Base-by-base conservation (phyloP, 2,329 filamentous ascomycete species). In the Diaporthe sp. region DNA sequence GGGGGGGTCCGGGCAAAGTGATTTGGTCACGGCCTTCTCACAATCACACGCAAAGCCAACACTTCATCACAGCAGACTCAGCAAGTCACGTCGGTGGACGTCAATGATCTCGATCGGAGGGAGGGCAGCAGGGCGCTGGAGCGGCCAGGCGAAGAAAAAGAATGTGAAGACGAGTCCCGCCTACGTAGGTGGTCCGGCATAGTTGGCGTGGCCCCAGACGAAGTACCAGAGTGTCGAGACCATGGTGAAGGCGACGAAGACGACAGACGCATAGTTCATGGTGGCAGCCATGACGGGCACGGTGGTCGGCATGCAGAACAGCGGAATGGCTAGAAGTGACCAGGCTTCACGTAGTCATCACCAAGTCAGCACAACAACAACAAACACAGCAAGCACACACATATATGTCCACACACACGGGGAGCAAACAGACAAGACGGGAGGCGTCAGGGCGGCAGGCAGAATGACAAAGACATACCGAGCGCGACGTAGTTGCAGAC, bases 261-360 rank as follows among this genome's bases (percentile, higher is more conserved):
- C 93, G 46, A 92, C 93, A 19, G 91, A 91, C 1, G 93, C 93
- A 82, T 94, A 95, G 87, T 95, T 95, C 87, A 94, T 92, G 53
- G 86, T 88, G 25, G 84, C 81, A 8, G 88, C 83, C 0, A 87
- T 88, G 53, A 93, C 91, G 8, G 91, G 91, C n/a, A 94, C 85
- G 58, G 84, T 83, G 0, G 91, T 88, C 0, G 92, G 93, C 91
- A 94, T 94, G 83, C 91, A 95, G 87, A 95, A 95, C 22, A 95
- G 89, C 1, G 93, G 92, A 71, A 94, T 90, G 49, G 92, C 92
- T 72, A 95, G 88, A 19, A 88, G 79, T 73, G 91, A 92, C 93
- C 93, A 95, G 71, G 85, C 90, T 92, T 78, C 72, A 34, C 67
- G 28, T 7, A 37, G 51, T 37, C 25, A 44, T 59, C n/a, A 67